Evolutionary conservation across 768 basidiomycete genomes (phyloP), one percentile per base, ranked within the genome.

Genomic region (Hypholoma sublateritium): DNA sequence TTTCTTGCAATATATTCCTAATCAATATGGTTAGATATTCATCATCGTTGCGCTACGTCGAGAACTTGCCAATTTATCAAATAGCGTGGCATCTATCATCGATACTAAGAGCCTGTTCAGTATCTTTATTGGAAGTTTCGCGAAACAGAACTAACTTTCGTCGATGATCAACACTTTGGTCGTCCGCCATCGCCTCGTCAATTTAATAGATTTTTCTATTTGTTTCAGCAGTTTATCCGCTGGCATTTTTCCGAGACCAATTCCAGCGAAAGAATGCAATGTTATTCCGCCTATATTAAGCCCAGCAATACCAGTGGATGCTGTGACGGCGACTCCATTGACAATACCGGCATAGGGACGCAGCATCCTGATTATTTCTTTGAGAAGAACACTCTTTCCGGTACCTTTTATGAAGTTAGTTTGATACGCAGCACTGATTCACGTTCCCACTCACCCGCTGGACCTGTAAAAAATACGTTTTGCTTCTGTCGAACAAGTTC

Each of bases 391-490:
- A 3, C 87, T 89, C 69, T 91, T 91, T 34, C 89, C 88, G 2
- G 89, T 90, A 9, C 82, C 82, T 81, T 41, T 49, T 12, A n/a
- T 16, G 8, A 35, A 37, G 28, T 44, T 56, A n/a, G 54, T 24
- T 47, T 19, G 43, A 24, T 25, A 12, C n/a, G 35, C 6, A 25
- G 32, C 4, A 16, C 5, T 32, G 28, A 14, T 17, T 17, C 12
- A 46, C n/a, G 14, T 4, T 9, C 16, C 19, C 13, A 48, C 34
- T 39, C 42, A 87, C 88, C 86, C 51, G 89, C 89, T 55, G 85
- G 80, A 21, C 89, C 89, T 1, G 88, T 89, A 69, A 90, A 90
- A 72, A 91, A 90, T 24, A 89, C 77, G 56, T 79, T 88, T 58
- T 77, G 69, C 0, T 83, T 82, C 5, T 74, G 72, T 37, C 81